These are phyloP conservation scores for Austroboletus niveus DNA, from an alignment of 1,284 basidiomycete species.

Conservation along the genomic window DNA sequence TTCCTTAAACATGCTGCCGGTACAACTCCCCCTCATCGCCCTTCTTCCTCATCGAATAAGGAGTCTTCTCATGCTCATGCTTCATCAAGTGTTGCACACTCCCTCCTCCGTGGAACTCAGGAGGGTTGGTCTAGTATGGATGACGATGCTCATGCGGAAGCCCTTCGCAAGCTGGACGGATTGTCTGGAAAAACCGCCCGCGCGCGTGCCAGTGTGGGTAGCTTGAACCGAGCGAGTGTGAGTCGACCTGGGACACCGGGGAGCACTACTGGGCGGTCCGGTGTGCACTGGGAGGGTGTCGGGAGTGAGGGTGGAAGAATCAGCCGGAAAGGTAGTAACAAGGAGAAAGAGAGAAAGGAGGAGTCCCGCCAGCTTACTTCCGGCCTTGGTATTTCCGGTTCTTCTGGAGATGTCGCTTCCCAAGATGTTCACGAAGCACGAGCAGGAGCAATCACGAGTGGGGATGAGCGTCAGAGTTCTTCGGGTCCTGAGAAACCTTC, in stretches of 20 bases:
- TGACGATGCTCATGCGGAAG: constrained; percentile 88
- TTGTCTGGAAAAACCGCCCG: constrained; percentile 72
- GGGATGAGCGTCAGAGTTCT: constrained; percentile 45
- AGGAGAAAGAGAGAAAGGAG: constrained; percentile 45
- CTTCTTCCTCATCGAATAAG: constrained; percentile 44
- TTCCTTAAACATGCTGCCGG: constrained; percentile 64
- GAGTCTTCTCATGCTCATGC: constrained; percentile 40
- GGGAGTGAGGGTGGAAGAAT: constrained; percentile 46
- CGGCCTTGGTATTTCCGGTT: constrained; percentile 36
- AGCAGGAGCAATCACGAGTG: constrained; percentile 44
- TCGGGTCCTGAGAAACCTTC: constrained; percentile 58
- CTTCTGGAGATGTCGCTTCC: constrained; percentile 32
- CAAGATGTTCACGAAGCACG: constrained; percentile 40
- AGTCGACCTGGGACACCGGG: constrained; percentile 78
- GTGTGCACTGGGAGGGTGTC: constrained; percentile 67
- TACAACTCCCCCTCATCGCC: constrained; percentile 43
- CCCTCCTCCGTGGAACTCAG: constrained; percentile 74
- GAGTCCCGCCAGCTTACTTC: constrained; percentile 32
- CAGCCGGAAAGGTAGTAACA: constrained; percentile 49
- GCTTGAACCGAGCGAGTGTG: constrained; percentile 59
- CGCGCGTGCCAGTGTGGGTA: constrained; percentile 63
- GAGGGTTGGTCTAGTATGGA: constrained; percentile 84
- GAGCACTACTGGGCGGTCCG: constrained; percentile 44
- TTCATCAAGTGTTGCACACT: constrained; percentile 73
- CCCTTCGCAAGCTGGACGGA: constrained; percentile 91